These are phyloP conservation scores for Xylaria bambusicola DNA, from an alignment of 495 filamentous ascomycete species.

Conservation along the genomic window DNA sequence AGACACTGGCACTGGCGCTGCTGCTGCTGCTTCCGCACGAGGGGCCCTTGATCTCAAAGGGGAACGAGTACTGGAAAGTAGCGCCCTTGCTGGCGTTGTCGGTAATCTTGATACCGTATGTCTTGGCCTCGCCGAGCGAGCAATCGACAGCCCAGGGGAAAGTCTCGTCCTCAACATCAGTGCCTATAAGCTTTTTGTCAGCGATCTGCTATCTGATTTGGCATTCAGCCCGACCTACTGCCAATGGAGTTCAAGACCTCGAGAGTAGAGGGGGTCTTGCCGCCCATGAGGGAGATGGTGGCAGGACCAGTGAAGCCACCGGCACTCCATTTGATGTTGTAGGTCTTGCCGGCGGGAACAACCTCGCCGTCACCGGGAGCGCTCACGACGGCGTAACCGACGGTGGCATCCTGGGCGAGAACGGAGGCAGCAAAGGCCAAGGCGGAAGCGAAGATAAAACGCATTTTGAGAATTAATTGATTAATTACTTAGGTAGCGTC, in stretches of 20 bases:
- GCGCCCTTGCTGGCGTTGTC: constrained; percentile 29
- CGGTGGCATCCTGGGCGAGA: constrained; percentile 40
- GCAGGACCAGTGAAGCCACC: constrained; percentile 28
- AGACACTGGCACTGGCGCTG: neutral
- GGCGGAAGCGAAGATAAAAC: constrained; percentile 42
- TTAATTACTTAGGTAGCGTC: too few relatives aligned
- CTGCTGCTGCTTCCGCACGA: constrained; percentile 25
- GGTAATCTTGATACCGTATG: constrained; percentile 49
- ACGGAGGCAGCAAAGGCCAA: constrained; percentile 45
- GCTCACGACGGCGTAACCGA: constrained; percentile 43
- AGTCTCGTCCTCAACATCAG: constrained; percentile 31
- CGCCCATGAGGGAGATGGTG: constrained; percentile 45
- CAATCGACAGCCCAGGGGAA: constrained; percentile 45
- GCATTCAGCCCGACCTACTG: constrained; percentile 37
- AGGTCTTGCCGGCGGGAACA: constrained; percentile 43
- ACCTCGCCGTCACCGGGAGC: constrained; percentile 36
- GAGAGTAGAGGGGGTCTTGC: constrained; percentile 32
- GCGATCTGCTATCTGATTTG: neutral
- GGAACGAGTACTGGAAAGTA: constrained; percentile 55
- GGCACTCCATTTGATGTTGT: constrained; percentile 32
- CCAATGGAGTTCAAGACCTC: constrained; percentile 33
- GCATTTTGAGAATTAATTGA: constrained; percentile 42
- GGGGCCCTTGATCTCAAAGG: constrained; percentile 44
- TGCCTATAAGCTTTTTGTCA: constrained; percentile 26
- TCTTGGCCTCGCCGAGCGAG: constrained; percentile 36